Base-by-base conservation (phyloP, 2,329 filamentous ascomycete genomes). In the Grosmannia penicillata region DNA sequence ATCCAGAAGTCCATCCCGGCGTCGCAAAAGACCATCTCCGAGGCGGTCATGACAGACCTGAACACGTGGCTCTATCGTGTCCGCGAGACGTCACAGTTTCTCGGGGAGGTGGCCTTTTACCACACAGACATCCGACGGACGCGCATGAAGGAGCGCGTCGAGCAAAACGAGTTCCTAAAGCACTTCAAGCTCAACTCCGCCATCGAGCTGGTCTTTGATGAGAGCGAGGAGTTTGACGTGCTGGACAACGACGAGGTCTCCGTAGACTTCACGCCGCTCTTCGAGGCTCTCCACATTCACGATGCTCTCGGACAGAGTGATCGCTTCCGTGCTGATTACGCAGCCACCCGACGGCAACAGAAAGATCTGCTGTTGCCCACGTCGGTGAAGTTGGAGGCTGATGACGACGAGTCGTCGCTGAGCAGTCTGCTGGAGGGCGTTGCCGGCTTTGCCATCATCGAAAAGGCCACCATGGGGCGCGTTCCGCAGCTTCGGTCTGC, bases 31-130 rank as follows among this genome's bases (percentile, higher is more conserved):
- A 77, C 84, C 36, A 95, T 98, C 40, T 89, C 89, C 4, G 89
- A 96, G 58, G 86, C 87, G 13, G 91, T 98, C 48, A 96, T 96
- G 85, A 82, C 75, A 3, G 91, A 98, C 58, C 62, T 98, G 39
- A 96, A 96, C 53, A 95, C 86, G 1, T 98, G 91, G 91, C 67
- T 98, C 9, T 98, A 82, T 52, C 78, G 84, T 18, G 93, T 98
- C 45, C 78, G 91, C 50, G 91, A 98, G 57, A 93, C 86, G 15
- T 95, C 91, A 2, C 89, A 95, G 49, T 95, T 94, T 46, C 63
- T 98, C 8, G 91, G 91, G 5, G 91, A 98, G 56, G 84, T 98
- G 7, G 87, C 91, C 4, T 93, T 98, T 54, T 96, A 93, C 53
- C 86, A 96, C 53, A 98, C 91, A 0, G 82, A 95, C 50, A 73